These are phyloP conservation scores for Lanmaoa pseudosensibilis DNA, from an alignment of 768 basidiomycete species.

Conservation along the genomic window DNA sequence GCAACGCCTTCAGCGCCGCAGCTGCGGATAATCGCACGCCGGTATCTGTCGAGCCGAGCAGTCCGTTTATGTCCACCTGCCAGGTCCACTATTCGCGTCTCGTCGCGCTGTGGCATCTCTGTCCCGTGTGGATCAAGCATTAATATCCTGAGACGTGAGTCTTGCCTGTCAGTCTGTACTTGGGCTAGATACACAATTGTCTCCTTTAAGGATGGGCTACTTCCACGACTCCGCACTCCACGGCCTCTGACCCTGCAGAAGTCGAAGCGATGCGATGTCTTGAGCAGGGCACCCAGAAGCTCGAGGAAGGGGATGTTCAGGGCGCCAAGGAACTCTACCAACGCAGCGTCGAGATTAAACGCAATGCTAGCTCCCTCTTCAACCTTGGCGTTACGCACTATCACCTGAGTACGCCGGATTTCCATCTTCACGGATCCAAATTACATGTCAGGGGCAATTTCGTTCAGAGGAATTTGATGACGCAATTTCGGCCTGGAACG, in stretches of 20 bases:
- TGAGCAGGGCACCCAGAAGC: conserved; percentile 78
- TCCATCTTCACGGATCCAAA: conserved; percentile 15
- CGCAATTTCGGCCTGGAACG: conserved; percentile 84
- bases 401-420: conserved; percentile 67
- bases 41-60: conserved; percentile 26
- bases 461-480: conserved; percentile 80
- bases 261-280: conserved; percentile 74
- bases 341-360: conserved; percentile 78
- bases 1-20: conserved; percentile 26
- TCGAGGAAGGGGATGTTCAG: conserved; percentile 85
- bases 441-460: conserved; percentile 15
- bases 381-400: conserved; percentile 90
- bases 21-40: conserved; percentile 21
- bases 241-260: conserved; percentile 79
- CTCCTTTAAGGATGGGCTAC: conserved; percentile 64
- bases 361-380: conserved; percentile 78
- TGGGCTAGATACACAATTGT: neutral
- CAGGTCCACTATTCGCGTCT: conserved; percentile 11
- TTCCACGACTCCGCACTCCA: conserved; percentile 79
- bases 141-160: conserved; percentile 30
- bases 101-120: conserved; percentile 5
- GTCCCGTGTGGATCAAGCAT: conserved; percentile 7
- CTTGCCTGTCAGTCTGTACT: conserved; percentile 12
- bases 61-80: conserved; percentile 22
- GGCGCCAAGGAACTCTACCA: conserved; percentile 74